Evolutionary conservation across 1,139 yeast species (phyloP), one percentile per base, ranked within the genome.

Genomic region (Geotrichum restrictum): DNA sequence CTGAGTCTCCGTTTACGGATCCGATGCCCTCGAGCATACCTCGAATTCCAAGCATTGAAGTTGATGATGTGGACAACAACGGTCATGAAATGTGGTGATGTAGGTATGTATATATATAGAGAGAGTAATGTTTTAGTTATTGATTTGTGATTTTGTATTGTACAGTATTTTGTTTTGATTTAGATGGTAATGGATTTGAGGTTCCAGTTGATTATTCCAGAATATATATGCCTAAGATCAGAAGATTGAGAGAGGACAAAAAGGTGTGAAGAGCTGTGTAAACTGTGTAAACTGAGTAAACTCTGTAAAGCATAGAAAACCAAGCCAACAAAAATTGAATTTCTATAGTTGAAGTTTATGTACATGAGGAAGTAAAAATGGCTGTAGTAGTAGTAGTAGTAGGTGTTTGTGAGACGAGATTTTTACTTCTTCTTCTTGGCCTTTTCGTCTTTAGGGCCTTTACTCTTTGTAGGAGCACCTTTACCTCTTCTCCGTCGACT

Each of bases 401-500:
- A 11, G 10, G 32, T 29, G 32, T 29, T 7, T 29, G 32, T 11
- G 32, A 7, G 7, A 11, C 32, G 32, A 7, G 32, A 7, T 8
- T 8, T 14, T 48, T 51, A 50, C 34, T 51, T 54, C 54, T 51
- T 54, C 65, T 71, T 74, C 65, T 72, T 73, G 57, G 69, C 69
- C 65, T 74, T 74, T 64, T 74, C 71, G 46, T 66, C 65, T 37
- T 62, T 63, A 40, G 56, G 49, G 62, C 73, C 61, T 72, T 77
- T 61, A 73, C 76, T 81, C 77, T 88, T 88, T 75, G 85, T 81
- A 61, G 96, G 96, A 19, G 96, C 94, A 68, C 95, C 95, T 71
- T 88, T 88, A 68, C 88, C 91, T 80, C 95, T 85, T 78, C 85
- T 83, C 76, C 83, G 85, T 70, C 88, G 77, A 58, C 62, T 60